phyloP scores from a whole-genome alignment of 2,329 filamentous ascomycete species.

The Ascochyta clinopodiicola region DNA sequence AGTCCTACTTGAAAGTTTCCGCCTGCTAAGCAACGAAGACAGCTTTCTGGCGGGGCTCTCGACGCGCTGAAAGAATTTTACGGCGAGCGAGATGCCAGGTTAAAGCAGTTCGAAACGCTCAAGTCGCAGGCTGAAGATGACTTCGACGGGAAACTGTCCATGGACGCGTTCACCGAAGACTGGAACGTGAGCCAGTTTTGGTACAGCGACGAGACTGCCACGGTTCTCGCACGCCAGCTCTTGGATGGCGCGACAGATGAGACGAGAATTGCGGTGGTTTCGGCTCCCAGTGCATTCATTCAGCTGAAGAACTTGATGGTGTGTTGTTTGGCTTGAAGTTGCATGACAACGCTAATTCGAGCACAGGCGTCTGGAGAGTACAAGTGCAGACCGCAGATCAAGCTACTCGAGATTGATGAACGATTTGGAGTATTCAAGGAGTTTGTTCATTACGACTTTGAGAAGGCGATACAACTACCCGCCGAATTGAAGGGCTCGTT shows the following conservation, averaged over 20 bases:
- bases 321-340: slow-evolving; percentile 29
- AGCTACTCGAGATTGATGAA: slow-evolving; percentile 75
- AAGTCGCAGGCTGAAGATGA: slow-evolving; percentile 66
- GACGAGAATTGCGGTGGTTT: slow-evolving; percentile 72
- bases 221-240: slow-evolving; percentile 67
- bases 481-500: slow-evolving; percentile 66
- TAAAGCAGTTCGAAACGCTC: slow-evolving; percentile 72
- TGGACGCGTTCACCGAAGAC: slow-evolving; percentile 78
- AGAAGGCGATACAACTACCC: slow-evolving; percentile 70
- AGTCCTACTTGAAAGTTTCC: not conserved
- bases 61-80: slow-evolving; percentile 77
- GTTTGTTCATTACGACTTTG: slow-evolving; percentile 77
- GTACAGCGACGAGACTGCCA: slow-evolving; percentile 78
- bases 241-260: slow-evolving; percentile 65
- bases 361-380: slow-evolving; percentile 42
- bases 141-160: slow-evolving; percentile 58
- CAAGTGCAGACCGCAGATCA: slow-evolving; percentile 60
- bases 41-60: slow-evolving; percentile 70
- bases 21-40: slow-evolving; percentile 51
- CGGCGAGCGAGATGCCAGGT: slow-evolving; percentile 70
- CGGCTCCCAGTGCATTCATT: slow-evolving; percentile 78
- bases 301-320: slow-evolving; percentile 75
- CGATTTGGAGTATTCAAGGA: slow-evolving; percentile 77
- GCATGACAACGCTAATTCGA: not conserved
- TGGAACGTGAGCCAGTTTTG: slow-evolving; percentile 88